Percentiles rank a stretch among this genome's conserved stretches.
Conservation (phyloP, 2,329 filamentous ascomycete species). For the Fusarium sp. region DNA sequence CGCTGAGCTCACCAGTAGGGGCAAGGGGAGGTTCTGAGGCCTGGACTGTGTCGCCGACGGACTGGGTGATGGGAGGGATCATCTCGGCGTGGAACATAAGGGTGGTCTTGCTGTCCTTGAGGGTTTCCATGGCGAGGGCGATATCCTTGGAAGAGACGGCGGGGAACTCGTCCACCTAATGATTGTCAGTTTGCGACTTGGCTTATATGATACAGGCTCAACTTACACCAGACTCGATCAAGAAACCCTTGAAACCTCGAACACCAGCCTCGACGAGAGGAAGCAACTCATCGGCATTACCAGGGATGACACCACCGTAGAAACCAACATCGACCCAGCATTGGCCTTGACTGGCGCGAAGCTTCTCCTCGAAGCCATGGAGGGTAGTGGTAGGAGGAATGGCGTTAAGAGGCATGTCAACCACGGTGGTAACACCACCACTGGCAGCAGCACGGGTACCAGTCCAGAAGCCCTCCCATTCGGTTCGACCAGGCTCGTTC, state of each 20-base stretch:
- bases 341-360: constrained; percentile 83
- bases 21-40: constrained; percentile 75
- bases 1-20: constrained; percentile 77
- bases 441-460: constrained; percentile 94
- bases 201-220: not conserved
- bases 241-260: constrained; percentile 95
- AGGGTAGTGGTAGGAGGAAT: constrained; percentile 96
- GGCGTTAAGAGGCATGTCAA: constrained; percentile 98
- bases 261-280: constrained; percentile 87
- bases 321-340: constrained; percentile 99
- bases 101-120: constrained; percentile 85
- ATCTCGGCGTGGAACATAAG: constrained; percentile 99
- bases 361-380: constrained; percentile 83
- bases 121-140: constrained; percentile 79
- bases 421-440: constrained; percentile 93
- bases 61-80: constrained; percentile 86
- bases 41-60: constrained; percentile 82
- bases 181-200: constrained; percentile 25
- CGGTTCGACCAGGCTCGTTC: constrained; percentile 94
- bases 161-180: constrained; percentile 92
- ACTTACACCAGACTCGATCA: constrained; percentile 95
- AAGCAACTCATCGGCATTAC: constrained; percentile 83
- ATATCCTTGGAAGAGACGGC: constrained; percentile 87
- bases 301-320: constrained; percentile 93
- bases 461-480: constrained; percentile 98